These are phyloP conservation scores for Botryotinia convoluta DNA, from an alignment of 2,329 filamentous ascomycete genomes.

Conservation along the genomic window DNA sequence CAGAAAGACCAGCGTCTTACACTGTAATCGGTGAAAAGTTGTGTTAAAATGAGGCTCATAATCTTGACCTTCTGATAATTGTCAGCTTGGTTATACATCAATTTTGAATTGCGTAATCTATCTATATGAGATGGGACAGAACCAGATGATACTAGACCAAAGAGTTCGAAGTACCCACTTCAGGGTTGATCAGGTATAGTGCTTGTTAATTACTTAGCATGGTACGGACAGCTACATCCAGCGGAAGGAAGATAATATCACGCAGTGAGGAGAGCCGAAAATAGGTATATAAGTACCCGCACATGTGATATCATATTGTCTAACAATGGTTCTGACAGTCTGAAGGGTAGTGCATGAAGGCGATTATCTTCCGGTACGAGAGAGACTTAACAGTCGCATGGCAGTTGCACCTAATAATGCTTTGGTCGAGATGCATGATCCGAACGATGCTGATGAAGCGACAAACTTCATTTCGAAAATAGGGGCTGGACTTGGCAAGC, in stretches of 20 bases:
- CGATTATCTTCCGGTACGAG: slow-evolving; percentile 2
- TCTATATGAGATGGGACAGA: background rate
- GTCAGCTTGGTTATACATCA: slow-evolving; percentile 7
- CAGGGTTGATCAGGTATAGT: background rate
- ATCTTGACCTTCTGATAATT: slow-evolving; percentile 16
- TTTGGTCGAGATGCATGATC: slow-evolving; percentile 13
- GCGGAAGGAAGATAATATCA: slow-evolving; percentile 13
- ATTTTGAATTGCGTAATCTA: slow-evolving; percentile 11
- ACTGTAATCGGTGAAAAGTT: slow-evolving; percentile 5
- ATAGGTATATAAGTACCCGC: slow-evolving; percentile 10
- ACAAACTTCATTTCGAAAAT: background rate
- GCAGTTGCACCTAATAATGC: background rate
- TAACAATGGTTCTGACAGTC: background rate
- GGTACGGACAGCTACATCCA: slow-evolving; percentile 7
- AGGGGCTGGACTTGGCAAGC: background rate
- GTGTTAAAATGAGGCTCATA: slow-evolving; percentile 16
- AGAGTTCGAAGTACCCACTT: background rate
- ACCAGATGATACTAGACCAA: background rate
- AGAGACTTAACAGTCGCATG: background rate
- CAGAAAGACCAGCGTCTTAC: slow-evolving; percentile 2
- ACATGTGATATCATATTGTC: slow-evolving; percentile 13
- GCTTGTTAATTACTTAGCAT: slow-evolving; percentile 1
- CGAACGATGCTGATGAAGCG: background rate
- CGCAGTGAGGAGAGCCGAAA: slow-evolving; percentile 3
- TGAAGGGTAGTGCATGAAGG: background rate